A percentile compares a stretch with the other conserved stretches of the same genome.
Evolutionary conservation across 345 rosid species (phyloP).

Genomic region (Acer saccharum): DNA sequence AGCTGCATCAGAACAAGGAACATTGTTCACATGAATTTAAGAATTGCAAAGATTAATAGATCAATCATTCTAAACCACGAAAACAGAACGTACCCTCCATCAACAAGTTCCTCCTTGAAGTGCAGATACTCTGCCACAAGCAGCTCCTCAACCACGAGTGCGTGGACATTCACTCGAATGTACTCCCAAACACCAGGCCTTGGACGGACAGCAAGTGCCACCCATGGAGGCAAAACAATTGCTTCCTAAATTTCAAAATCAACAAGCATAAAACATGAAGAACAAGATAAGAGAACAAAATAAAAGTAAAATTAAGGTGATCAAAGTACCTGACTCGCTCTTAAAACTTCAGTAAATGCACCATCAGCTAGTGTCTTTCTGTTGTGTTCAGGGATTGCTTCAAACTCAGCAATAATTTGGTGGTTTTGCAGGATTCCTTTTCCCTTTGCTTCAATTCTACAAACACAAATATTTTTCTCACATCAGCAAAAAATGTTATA

Average conservation of each 20-base stretch:
- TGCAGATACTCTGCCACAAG: slow-evolving; percentile 76
- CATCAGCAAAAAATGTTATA: background rate
- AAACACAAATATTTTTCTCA: slow-evolving; percentile 7
- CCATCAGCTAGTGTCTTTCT: slow-evolving; percentile 56
- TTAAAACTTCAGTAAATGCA: slow-evolving; percentile 65
- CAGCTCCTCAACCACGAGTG: slow-evolving; percentile 83
- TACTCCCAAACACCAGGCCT: slow-evolving; percentile 99
- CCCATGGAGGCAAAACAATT: slow-evolving; percentile 84
- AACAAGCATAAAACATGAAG: background rate
- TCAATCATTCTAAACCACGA: too few relatives aligned
- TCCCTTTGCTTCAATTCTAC: slow-evolving; percentile 74
- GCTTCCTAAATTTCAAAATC: slow-evolving; percentile 63
- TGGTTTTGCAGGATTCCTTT: slow-evolving; percentile 77
- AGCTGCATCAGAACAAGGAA: slow-evolving; percentile 36
- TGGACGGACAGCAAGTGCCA: slow-evolving; percentile 90
- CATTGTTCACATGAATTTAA: too few relatives aligned
- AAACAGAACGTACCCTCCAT: slow-evolving; percentile 60
- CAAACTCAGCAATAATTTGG: slow-evolving; percentile 74
- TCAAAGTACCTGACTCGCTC: slow-evolving; percentile 60
- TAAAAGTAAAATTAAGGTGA: background rate
- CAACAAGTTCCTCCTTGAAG: slow-evolving; percentile 96
- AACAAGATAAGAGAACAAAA: background rate
- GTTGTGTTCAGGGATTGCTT: slow-evolving; percentile 58
- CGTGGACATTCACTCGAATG: slow-evolving; percentile 75
- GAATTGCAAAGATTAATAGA: too few relatives aligned